Base-by-base conservation (phyloP, 768 basidiomycete genomes). In the Galerina sulciceps region DNA sequence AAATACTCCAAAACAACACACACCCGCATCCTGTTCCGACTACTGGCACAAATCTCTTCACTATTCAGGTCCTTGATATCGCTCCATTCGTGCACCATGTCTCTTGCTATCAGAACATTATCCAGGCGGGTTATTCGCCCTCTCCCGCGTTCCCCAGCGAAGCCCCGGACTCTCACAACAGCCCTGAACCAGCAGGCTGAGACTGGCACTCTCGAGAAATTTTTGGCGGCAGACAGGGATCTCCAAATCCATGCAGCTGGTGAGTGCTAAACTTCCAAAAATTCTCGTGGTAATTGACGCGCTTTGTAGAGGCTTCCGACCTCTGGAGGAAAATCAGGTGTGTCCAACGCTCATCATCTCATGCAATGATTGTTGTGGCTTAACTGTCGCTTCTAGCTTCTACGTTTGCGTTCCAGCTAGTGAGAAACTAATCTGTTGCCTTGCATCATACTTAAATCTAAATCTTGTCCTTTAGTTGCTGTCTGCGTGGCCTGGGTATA, bases 251-350 rank as follows among this genome's bases (percentile, higher is more conserved):
- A 92, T 67, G 90, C 90, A 58, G 75, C 75, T 68, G 81, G 90
- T 91, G 60, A 62, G 70, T 63, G 34, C 38, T 35, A 26, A 52
- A 41, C 18, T 37, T 11, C 17, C 14, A 40, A 13, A 34, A 15
- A 11, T 13, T 14, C 15, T 48, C 36, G 15, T 40, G 36, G 18
- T 40, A 13, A 51, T n/a, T 51, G 13, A 38, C 6, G 20, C 40
- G 15, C 37, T 40, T 54, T 61, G 37, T 66, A 94, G 93, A 86
- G 58, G 89, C 91, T 26, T 77, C 89, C 50, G 81, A 88, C 55
- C 84, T 94, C 63, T 94, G 93, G 93, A 87, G 91, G 69, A 93
- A 88, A 79, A 91, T 94, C 72, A 90, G 90, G 91, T 89, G 69
- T 49, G 82, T 70, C 26, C 26, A 23, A 26, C 2, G 11, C 2